These are phyloP conservation scores for Kazachstania martiniae DNA, from an alignment of 805 yeast genomes.

Conservation along the genomic window DNA sequence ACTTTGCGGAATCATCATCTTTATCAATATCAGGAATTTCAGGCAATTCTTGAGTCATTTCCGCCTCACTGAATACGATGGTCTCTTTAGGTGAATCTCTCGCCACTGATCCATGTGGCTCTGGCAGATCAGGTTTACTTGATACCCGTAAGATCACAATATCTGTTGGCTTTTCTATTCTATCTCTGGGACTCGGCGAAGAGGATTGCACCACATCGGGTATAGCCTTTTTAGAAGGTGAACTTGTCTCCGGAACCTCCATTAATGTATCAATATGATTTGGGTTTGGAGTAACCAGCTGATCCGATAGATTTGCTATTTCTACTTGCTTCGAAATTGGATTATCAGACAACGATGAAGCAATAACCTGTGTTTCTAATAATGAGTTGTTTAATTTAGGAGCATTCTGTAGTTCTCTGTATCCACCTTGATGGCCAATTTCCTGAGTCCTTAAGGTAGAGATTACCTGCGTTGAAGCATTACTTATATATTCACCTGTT, in stretches of 20 bases:
- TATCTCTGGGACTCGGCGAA: constrained; percentile 1
- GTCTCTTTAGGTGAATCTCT: constrained; percentile 1
- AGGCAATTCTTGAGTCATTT: constrained; percentile 23
- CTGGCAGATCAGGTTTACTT: constrained; percentile 5
- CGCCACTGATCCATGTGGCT: no score
- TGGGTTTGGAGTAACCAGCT: no score
- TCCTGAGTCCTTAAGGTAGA: constrained; percentile 7
- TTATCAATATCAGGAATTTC: no score
- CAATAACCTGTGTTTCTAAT: constrained; percentile 7
- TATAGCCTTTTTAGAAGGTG: constrained; percentile 8
- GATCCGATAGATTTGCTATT: background rate
- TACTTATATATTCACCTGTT: constrained; percentile 7
- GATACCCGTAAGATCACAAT: constrained; percentile 10
- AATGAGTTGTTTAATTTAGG: no score
- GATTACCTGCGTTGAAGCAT: constrained; percentile 15
- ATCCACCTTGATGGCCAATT: no score
- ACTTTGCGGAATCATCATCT: no score
- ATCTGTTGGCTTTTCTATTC: constrained; percentile 4
- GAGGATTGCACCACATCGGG: background rate
- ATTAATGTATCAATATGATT: constrained; percentile 6
- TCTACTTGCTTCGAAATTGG: constrained; percentile 1
- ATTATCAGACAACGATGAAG: constrained; percentile 1
- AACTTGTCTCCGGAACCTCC: constrained; percentile 17
- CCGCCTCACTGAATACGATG: constrained; percentile 16
- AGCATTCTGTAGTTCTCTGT: background rate